Evolutionary conservation across 2,329 filamentous ascomycete genomes (phyloP), one percentile per base, ranked within the genome.

Genomic region (Talaromyces verruculosus): DNA sequence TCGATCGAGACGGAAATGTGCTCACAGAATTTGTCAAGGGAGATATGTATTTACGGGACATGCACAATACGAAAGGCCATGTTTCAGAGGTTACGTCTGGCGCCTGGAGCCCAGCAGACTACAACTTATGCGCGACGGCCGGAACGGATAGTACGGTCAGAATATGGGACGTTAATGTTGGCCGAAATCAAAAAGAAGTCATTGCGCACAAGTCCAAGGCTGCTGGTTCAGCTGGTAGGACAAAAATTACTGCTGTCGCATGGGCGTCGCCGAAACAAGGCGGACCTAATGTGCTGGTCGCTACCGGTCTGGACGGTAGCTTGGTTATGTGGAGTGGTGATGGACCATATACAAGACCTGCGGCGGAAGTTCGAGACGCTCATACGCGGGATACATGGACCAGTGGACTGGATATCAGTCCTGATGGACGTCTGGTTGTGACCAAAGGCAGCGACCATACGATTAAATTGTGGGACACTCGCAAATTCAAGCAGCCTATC

Each of bases 31-130:
- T 97, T 70, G 90, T 93, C 71, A 99, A 99, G 80, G 95, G 95
- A 55, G 95, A 99, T 76, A 98, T 98, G 93, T 99, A 99, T 73
- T 81, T 99, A 70, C 87, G 94, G 64, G 95, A 99, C 77, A 96
- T 98, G 90, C 88, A 97, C 79, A 93, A 98, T 76, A 99, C 95
- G 4, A 98, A 97, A 76, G 95, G 95, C 1, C 95, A 99, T 78
- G 89, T 97, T 62, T 93, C 93, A 3, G 95, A 97, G 78, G 87
- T 97, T 47, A 93, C 92, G 3, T 91, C 89, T 25, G 94, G 92
- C 25, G 90, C 90, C 45, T 99, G 95, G 95, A 92, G 94, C 78
- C 95, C 95, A 0, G 89, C 88, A 2, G 89, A 97, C 75, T 89
- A 85, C 73, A 93, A 97, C 70, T 72, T 93, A 0, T 96, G 92